These are phyloP conservation scores for Toxoplasma gondii DNA, from an alignment of 169 alveolate genomes.

Conservation along the genomic window DNA sequence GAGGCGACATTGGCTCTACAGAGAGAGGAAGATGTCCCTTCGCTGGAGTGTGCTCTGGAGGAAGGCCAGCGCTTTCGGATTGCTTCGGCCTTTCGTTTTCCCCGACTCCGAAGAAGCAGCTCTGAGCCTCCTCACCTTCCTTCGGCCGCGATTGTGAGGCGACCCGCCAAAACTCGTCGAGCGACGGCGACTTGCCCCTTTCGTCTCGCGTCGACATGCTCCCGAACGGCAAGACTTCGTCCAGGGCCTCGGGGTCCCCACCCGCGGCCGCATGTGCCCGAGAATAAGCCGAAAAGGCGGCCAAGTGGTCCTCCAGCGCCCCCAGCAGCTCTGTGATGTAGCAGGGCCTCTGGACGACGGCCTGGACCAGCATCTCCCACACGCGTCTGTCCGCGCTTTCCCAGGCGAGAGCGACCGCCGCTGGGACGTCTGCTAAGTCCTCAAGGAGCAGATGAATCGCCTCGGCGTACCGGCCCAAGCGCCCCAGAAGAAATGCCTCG, in stretches of 20 bases:
- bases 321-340: constrained; percentile 11
- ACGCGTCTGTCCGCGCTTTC: constrained; percentile 4
- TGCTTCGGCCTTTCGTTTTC: too few relatives aligned
- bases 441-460: constrained; percentile 23
- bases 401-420: constrained; percentile 20
- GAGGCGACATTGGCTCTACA: too few relatives aligned
- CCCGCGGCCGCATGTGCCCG: neutral
- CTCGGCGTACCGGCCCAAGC: neutral
- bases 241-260: neutral
- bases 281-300: neutral
- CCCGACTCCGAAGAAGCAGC: too few relatives aligned
- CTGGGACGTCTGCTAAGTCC: constrained; percentile 33
- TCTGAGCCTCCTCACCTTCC: too few relatives aligned
- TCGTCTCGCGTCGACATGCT: too few relatives aligned
- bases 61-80: too few relatives aligned
- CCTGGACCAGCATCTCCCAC: constrained; percentile 32
- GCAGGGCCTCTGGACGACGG: neutral
- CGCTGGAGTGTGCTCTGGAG: too few relatives aligned
- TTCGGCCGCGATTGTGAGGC: too few relatives aligned
- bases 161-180: too few relatives aligned
- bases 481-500: constrained; percentile 35
- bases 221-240: neutral
- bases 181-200: too few relatives aligned
- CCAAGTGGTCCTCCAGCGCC: constrained; percentile 32
- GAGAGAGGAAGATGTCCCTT: too few relatives aligned